These are phyloP conservation scores for Trametes versicolor DNA, from an alignment of 1,284 basidiomycete species.

Conservation along the genomic window DNA sequence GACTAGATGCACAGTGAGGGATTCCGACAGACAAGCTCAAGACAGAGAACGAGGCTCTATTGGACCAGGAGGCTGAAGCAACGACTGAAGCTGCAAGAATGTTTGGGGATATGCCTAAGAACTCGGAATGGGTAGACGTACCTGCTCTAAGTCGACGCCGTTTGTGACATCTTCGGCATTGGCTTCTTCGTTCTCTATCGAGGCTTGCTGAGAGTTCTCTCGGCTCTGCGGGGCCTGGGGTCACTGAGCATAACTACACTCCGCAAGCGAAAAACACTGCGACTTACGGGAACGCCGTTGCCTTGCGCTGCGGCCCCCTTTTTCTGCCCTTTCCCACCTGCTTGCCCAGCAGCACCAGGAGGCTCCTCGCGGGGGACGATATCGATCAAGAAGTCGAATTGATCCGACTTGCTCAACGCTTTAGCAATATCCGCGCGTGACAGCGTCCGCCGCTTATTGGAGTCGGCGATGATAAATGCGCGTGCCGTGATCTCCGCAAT, in stretches of 20 bases:
- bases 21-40: not conserved
- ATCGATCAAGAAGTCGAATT: slow-evolving; percentile 94
- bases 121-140: not conserved
- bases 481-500: slow-evolving; percentile 94
- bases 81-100: slow-evolving; percentile 23
- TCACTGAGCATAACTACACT: not conserved
- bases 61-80: slow-evolving; percentile 28
- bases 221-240: slow-evolving; percentile 19
- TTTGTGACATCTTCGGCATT: slow-evolving; percentile 16
- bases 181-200: slow-evolving; percentile 23
- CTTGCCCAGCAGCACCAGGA: slow-evolving; percentile 36
- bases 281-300: slow-evolving; percentile 32
- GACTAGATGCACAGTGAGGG: slow-evolving; percentile 4
- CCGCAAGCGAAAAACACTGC: not conserved
- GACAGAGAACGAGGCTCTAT: slow-evolving; percentile 24
- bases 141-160: slow-evolving; percentile 33
- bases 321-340: slow-evolving; percentile 34
- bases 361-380: slow-evolving; percentile 88
- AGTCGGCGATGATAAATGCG: slow-evolving; percentile 93
- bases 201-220: slow-evolving; percentile 24
- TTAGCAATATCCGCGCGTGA: slow-evolving; percentile 92
- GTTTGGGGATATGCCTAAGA: not conserved
- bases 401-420: slow-evolving; percentile 89
- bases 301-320: slow-evolving; percentile 37
- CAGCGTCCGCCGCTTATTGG: slow-evolving; percentile 91